Evolutionary conservation across 1,284 basidiomycete species (phyloP), one percentile per base, ranked within the genome.

Genomic region (Apiotrichum domesticum): DNA sequence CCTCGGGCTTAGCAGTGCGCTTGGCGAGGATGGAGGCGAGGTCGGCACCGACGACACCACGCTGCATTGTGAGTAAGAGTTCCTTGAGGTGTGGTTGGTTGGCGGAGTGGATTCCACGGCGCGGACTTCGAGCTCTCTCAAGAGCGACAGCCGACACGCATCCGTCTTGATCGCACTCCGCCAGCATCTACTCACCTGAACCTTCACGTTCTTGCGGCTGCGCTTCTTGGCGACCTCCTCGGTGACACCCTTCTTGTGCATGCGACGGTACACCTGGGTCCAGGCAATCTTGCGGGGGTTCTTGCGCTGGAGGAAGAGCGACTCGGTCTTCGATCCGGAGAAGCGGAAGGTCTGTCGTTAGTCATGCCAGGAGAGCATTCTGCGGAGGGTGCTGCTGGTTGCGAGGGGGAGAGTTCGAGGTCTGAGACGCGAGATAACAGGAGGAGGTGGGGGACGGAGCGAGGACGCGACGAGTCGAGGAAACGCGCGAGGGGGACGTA

Each of bases 201-300:
- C 87, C 84, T 98, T 98, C 75, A 98, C 91, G 64, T 91, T 94
- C 79, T 88, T 87, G 79, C 94, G 89, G 58, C 90, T 90, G 70
- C 94, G 89, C 84, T 96, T 97, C 92, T 98, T 98, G 75, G 93
- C 90, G 55, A 94, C 87, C 80, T 98, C 95, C 82, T 98, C 95
- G 54, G 93, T 93, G 78, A 98, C 85, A 79, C 94, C 95, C 88
- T 98, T 98, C 87, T 96, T 97, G 86, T 98, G 96, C 87, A 97
- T 93, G 72, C 92, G 70, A 70, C 95, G 89, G 86, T 90, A 98
- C 60, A 93, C 87, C 74, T 85, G 82, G 59, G 95, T 98, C 96
- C 95, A 98, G 66, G 95, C 89, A 80, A 98, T 93, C 87, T 98
- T 98, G 78, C 95, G 90, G 56, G 96, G 95, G 85, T 98, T 98